Percentiles rank a stretch among this genome's conserved stretches.
phyloP scores from a whole-genome alignment of 805 yeast species.

The Blastobotrys muscicola region DNA sequence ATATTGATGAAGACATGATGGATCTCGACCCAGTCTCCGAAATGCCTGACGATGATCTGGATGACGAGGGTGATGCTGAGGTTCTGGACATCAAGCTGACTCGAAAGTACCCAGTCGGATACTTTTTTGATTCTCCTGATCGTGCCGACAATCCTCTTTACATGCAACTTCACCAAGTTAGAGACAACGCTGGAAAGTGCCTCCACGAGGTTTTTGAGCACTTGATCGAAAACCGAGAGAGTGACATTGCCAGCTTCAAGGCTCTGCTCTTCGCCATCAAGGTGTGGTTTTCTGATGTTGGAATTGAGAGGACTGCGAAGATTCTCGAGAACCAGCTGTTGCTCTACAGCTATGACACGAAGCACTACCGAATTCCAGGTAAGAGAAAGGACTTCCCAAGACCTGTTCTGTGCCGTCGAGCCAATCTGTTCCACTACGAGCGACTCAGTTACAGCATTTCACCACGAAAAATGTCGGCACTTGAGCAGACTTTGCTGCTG shows the following conservation, averaged over 20 bases:
- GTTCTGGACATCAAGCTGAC: conserved; percentile 35
- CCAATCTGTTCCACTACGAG: conserved; percentile 64
- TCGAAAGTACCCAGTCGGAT: conserved; percentile 54
- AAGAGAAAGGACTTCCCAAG: conserved; percentile 66
- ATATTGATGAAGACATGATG: conserved; percentile 17
- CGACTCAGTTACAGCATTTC: conserved; percentile 66
- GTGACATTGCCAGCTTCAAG: conserved; percentile 54
- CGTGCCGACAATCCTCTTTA: conserved; percentile 37
- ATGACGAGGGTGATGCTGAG: conserved; percentile 34
- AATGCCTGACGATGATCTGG: conserved; percentile 17
- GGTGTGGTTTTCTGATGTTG: conserved; percentile 75
- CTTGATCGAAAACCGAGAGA: conserved; percentile 42
- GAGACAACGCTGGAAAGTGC: conserved; percentile 50
- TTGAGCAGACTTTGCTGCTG: conserved; percentile 52
- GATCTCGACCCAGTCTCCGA: conserved; percentile 1
- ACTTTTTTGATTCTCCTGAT: conserved; percentile 51
- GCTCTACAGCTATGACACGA: conserved; percentile 46
- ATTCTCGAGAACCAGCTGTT: conserved; percentile 45
- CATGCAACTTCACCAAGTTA: conserved; percentile 45
- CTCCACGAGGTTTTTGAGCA: conserved; percentile 49
- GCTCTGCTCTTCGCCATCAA: conserved; percentile 54
- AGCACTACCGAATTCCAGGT: conserved; percentile 54
- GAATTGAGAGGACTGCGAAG: conserved; percentile 56
- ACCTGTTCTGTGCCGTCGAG: conserved; percentile 62
- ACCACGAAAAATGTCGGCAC: conserved; percentile 55